Evolutionary conservation across 805 yeast genomes (phyloP), one percentile per base, ranked within the genome.

Genomic region (Priceomyces carsonii): DNA sequence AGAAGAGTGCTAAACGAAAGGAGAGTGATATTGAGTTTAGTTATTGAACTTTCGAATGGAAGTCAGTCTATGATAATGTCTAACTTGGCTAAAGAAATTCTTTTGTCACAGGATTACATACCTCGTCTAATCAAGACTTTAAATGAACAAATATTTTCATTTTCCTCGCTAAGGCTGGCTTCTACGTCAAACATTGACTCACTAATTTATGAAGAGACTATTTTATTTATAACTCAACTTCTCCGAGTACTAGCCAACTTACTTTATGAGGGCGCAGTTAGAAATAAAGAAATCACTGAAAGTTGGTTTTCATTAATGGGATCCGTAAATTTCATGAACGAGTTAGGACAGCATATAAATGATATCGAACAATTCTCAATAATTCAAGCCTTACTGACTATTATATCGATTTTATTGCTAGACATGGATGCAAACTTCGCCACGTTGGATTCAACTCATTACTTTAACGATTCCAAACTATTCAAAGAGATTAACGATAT

Each of bases 261-360:
- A 6, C 43, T 73, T 8, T 46, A 69, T 12, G 60, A 71, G 27
- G 69, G 71, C 26, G 43, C 55, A 10, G 52, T 63, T 3, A 51
- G 60, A 5, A 46, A 59, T 3, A 53, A 59, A 2, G 32, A 48
- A 1, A 63, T 70, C 2, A 69, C 74, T 3, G 31, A 52, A 2
- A 47, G 59, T 7, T 85, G 93, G 93, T 81, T 82, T 46, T 46
- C 59, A 5, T 54, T 79, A 8, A 66, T 79, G 73, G 53, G 63
- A 8, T 43, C 54, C 7, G 48, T 57, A 8, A 50, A 57, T 24
- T 64, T 61, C 29, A 51, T 49, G 4, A 34, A 37, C 7, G 36
- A 42, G 1, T 45, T 63, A 29, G 63, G 58, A 3, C 59, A 63
- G 5, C 39, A 38, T 32, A 49, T 63, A 12, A 38, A 40, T 19